Evolutionary conservation across 163 green algal species (phyloP).

Genomic region (Coccomyxa subellipsoidea): DNA sequence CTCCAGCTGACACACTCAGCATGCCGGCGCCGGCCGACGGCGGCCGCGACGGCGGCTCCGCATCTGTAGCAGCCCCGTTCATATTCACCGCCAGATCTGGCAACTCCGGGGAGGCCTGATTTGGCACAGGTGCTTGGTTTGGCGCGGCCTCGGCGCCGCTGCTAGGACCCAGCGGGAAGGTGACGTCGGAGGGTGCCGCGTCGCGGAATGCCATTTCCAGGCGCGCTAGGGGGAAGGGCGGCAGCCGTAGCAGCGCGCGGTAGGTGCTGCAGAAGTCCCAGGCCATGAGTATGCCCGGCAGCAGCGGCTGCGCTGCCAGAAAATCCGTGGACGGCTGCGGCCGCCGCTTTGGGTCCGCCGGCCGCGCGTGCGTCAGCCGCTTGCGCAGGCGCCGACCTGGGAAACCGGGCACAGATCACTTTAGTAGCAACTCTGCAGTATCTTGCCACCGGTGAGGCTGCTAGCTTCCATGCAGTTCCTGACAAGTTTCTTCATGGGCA

Average conservation of each 20-base stretch:
- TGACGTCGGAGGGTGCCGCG: neutral
- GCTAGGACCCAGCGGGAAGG: neutral
- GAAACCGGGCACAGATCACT: neutral
- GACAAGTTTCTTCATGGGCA: too few relatives aligned
- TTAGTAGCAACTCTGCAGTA: too few relatives aligned
- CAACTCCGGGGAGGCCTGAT: too few relatives aligned
- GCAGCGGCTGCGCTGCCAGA: neutral
- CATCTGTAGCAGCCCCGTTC: too few relatives aligned
- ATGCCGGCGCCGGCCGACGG: too few relatives aligned
- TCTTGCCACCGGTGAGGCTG: too few relatives aligned
- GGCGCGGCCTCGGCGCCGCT: too few relatives aligned
- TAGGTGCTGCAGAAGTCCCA: slow-evolving; percentile 33
- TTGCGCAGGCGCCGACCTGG: slow-evolving; percentile 7
- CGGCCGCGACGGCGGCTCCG: too few relatives aligned
- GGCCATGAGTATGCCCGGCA: slow-evolving; percentile 24
- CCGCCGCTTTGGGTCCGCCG: slow-evolving; percentile 14
- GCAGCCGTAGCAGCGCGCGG: slow-evolving; percentile 24
- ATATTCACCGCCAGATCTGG: too few relatives aligned
- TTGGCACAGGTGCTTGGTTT: neutral
- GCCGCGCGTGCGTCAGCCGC: neutral
- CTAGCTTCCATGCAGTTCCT: too few relatives aligned
- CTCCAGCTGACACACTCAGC: slow-evolving; percentile 9
- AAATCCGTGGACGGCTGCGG: slow-evolving; percentile 13
- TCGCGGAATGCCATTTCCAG: slow-evolving; percentile 20
- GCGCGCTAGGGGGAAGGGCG: slow-evolving; percentile 24